These are phyloP conservation scores for Erigeron canadensis DNA, from an alignment of 129 eudicot genomes.

Conservation along the genomic window DNA sequence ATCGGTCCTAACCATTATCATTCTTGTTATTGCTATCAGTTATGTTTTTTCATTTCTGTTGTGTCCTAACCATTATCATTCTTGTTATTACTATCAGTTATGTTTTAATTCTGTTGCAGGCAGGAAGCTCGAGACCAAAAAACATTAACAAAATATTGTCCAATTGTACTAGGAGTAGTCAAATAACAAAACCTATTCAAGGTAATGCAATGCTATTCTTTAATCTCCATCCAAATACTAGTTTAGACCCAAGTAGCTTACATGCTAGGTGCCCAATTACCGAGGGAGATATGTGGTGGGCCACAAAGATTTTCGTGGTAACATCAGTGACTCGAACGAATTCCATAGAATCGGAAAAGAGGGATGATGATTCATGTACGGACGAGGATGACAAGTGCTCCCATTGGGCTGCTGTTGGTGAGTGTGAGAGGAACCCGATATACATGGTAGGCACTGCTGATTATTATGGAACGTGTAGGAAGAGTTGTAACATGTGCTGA, in stretches of 20 bases:
- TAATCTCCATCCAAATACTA: constrained; percentile 63
- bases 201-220: constrained; percentile 83
- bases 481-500: constrained; percentile 80
- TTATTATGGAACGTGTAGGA: constrained; percentile 87
- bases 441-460: constrained; percentile 90
- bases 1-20: too few species aligned
- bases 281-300: constrained; percentile 81
- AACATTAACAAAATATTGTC: constrained; percentile 52
- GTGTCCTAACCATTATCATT: neutral
- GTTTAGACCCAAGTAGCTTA: constrained; percentile 59
- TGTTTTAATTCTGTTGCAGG: constrained; percentile 22
- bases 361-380: constrained; percentile 49
- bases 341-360: neutral
- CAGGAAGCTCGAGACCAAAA: constrained; percentile 38
- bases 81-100: constrained; percentile 3
- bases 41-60: too few species aligned
- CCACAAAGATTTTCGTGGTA: constrained; percentile 55
- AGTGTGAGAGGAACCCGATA: constrained; percentile 73
- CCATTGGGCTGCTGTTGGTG: constrained; percentile 82
- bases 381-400: constrained; percentile 82
- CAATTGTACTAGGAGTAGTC: constrained; percentile 47
- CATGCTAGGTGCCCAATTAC: constrained; percentile 70
- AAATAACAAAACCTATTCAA: constrained; percentile 50
- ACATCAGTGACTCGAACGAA: constrained; percentile 25
- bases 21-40: too few species aligned